Evolutionary conservation across 768 basidiomycete genomes (phyloP), one percentile per base, ranked within the genome.

Genomic region (Kwoniella sp.): DNA sequence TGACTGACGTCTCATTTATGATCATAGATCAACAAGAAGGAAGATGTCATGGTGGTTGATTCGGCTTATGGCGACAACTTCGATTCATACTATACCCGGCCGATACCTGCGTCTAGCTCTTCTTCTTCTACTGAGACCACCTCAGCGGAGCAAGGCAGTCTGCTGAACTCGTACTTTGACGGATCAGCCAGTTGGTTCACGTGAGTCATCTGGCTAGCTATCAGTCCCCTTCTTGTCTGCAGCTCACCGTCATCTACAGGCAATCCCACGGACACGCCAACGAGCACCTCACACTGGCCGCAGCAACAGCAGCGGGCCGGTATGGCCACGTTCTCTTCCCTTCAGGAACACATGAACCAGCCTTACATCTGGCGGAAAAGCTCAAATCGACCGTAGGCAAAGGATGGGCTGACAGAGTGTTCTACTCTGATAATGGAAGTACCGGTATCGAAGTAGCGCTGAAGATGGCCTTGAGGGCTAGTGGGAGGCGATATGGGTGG

Each of bases 241-340:
- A 37, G 50, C 31, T 17, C 22, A 38, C 26, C 28, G 3, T 25
- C 2, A 1, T 4, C 34, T 55, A 17, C 34, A 60, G 55, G 20
- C 95, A 98, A 80, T 86, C 89, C 0, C 81, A 96, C 45, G 95
- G 94, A 0, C 95, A 97, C 73, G 88, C 87, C 12, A 82, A 89
- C 70, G 86, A 90, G 0, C 82, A 86, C 0, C 84, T 96, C 15
- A 88, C 91, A 0, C 83, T 94, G 48, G 92, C 94, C 9, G 94
- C 92, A 0, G 93, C 94, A 1, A 84, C 85, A 34, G 93, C 93
- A 5, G 89, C 92, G 20, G 95, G 95, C 8, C 86, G 95, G 2
- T 98, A 97, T 73, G 95, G 95, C 0, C 95, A 98, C 80, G 93
- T 98, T 71, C 92, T 98, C 84, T 97, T 93, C 79, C 95, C 95